Conservation (phyloP, 257 asterid species). For the Primulina huaijiensis region DNA sequence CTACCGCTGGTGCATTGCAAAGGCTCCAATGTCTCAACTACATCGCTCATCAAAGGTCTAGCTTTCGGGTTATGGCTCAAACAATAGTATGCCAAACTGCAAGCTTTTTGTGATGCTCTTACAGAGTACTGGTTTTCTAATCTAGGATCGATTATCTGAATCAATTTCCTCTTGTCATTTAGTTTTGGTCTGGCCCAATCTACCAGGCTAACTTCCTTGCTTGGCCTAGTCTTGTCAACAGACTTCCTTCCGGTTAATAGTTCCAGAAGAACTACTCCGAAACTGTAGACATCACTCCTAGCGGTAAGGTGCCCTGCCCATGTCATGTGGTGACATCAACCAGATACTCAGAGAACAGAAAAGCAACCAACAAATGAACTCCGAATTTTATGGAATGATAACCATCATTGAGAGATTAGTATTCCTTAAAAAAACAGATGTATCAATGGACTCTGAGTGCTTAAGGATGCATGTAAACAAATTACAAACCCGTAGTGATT, state of each 20-base stretch:
- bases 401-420: not conserved
- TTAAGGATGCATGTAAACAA: not conserved
- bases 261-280: conserved; percentile 97
- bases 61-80: conserved; percentile 98
- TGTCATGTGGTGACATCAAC: conserved; percentile 25
- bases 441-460: not conserved
- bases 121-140: conserved; percentile 85
- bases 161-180: conserved; percentile 91
- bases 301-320: conserved; percentile 95
- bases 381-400: not conserved
- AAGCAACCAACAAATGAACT: conserved; percentile 3
- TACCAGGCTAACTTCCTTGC: conserved; percentile 96
- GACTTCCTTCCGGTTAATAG: conserved; percentile 95
- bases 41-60: conserved; percentile 96
- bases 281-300: conserved; percentile 98
- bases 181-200: conserved; percentile 99
- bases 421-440: not conserved
- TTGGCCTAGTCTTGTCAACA: conserved; percentile 96
- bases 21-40: conserved; percentile 95
- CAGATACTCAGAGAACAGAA: conserved; percentile 18
- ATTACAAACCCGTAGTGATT: not conserved
- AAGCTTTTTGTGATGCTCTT: conserved; percentile 96
- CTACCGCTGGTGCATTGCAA: conserved; percentile 58
- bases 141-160: conserved; percentile 92
- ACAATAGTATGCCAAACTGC: conserved; percentile 98